These are phyloP conservation scores for Pyrenochaeta sp. DNA, from an alignment of 2,329 filamentous ascomycete species.

Conservation along the genomic window DNA sequence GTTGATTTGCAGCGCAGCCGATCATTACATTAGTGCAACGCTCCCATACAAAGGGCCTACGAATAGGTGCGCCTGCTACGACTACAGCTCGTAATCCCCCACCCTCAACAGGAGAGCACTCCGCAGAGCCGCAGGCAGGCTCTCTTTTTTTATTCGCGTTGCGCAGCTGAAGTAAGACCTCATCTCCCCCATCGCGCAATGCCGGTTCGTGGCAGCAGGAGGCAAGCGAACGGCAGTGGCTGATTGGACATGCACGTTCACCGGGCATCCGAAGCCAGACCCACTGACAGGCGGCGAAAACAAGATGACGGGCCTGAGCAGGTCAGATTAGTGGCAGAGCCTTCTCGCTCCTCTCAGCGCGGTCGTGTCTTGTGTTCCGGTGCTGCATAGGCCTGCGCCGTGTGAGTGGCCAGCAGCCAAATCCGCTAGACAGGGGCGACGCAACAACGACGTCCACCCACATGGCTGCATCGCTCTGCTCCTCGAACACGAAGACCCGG, in stretches of 20 bases:
- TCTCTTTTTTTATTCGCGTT: background rate
- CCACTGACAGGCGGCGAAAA: conserved; percentile 18
- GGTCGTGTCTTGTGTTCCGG: conserved; percentile 23
- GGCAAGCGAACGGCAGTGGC: conserved; percentile 25
- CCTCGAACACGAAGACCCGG: conserved; percentile 25
- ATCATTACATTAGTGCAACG: conserved; percentile 5
- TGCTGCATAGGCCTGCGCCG: conserved; percentile 8
- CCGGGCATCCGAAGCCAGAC: conserved; percentile 1
- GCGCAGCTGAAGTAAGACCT: conserved; percentile 20
- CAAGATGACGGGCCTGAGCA: conserved; percentile 41
- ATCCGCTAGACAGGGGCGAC: conserved; percentile 31
- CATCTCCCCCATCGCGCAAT: conserved; percentile 18
- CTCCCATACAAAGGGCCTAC: background rate
- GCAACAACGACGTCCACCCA: conserved; percentile 40
- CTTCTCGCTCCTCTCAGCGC: conserved; percentile 20
- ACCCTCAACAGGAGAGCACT: background rate
- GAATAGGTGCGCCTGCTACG: background rate
- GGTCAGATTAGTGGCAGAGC: conserved; percentile 27
- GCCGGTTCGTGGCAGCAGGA: conserved; percentile 22
- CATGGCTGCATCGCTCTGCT: conserved; percentile 32
- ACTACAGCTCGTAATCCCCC: background rate
- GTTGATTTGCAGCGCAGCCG: conserved; percentile 4
- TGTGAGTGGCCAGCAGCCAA: conserved; percentile 30
- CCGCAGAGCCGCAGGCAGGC: background rate
- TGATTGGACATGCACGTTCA: conserved; percentile 31